Evolutionary conservation across 2,329 filamentous ascomycete species (phyloP).

Genomic region (Ophiostoma sp.): DNA sequence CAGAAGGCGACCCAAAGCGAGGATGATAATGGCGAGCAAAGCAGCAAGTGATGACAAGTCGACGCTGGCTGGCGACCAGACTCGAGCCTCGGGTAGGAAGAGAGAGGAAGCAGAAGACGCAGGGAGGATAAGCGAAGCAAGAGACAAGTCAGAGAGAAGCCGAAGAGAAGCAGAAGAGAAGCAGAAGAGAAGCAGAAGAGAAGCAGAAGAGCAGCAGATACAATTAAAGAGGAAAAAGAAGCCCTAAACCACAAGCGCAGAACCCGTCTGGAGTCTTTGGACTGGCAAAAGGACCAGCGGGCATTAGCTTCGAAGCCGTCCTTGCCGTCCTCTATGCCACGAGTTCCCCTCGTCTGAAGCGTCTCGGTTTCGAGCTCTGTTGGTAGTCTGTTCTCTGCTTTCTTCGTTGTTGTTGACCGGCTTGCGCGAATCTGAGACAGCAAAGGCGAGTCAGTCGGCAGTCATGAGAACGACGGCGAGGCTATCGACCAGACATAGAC

Average conservation of each 20-base stretch:
- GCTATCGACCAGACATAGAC: not conserved
- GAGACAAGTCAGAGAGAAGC: not conserved
- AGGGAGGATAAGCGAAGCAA: not conserved
- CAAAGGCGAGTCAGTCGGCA: not conserved
- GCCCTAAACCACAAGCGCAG: constrained; percentile 10
- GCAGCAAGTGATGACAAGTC: not conserved
- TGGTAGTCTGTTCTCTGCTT: too few species aligned
- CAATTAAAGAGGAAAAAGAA: constrained; percentile 6
- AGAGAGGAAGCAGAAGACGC: not conserved
- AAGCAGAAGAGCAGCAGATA: not conserved
- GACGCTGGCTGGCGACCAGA: constrained; percentile 8
- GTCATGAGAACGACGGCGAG: not conserved
- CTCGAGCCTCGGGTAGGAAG: not conserved
- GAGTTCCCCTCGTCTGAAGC: not conserved
- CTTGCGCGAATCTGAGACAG: constrained; percentile 12
- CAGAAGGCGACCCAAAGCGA: not conserved
- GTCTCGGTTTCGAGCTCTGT: too few species aligned
- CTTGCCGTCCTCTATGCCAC: not conserved
- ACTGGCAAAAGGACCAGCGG: not conserved
- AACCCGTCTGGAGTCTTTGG: not conserved
- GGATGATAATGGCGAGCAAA: not conserved
- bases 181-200: too few species aligned
- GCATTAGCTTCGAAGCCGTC: not conserved
- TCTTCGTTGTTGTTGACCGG: not conserved
- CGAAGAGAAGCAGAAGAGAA: not conserved